Conservation (phyloP, 345 rosid genomes). For the Populus tremula region DNA sequence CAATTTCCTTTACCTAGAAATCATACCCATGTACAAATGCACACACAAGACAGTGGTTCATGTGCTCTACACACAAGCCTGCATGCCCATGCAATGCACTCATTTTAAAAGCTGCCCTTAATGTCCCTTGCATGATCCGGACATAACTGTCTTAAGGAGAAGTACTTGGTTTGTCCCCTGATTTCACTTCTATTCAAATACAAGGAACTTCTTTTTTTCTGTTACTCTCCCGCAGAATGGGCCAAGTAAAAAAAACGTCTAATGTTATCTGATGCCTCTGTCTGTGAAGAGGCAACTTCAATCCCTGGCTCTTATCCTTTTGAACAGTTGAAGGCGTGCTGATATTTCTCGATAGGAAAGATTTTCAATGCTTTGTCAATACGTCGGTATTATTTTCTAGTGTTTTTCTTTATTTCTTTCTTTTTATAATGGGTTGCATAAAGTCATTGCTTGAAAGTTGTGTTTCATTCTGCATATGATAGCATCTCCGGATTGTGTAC, state of each 20-base stretch:
- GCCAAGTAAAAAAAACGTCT: background rate
- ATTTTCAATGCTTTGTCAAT: background rate
- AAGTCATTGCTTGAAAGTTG: background rate
- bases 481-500: no score
- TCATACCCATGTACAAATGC: background rate
- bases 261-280: background rate
- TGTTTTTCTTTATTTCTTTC: background rate
- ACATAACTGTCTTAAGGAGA: background rate
- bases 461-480: background rate
- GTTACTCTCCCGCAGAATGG: background rate
- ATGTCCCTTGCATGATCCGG: background rate
- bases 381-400: background rate
- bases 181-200: background rate
- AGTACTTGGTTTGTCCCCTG: slow-evolving; percentile 2
- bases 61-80: background rate
- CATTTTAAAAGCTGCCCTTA: background rate
- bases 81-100: background rate
- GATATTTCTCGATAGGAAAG: background rate
- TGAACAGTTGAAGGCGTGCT: slow-evolving; percentile 1
- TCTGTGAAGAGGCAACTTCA: slow-evolving; percentile 22
- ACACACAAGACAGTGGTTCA: background rate
- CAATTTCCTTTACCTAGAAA: background rate
- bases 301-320: slow-evolving; percentile 12
- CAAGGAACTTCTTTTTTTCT: background rate
- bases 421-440: slow-evolving; percentile 5